Evolutionary conservation across 2,329 filamentous ascomycete genomes (phyloP), one percentile per base, ranked within the genome.

Genomic region (Fusarium goolgardi): DNA sequence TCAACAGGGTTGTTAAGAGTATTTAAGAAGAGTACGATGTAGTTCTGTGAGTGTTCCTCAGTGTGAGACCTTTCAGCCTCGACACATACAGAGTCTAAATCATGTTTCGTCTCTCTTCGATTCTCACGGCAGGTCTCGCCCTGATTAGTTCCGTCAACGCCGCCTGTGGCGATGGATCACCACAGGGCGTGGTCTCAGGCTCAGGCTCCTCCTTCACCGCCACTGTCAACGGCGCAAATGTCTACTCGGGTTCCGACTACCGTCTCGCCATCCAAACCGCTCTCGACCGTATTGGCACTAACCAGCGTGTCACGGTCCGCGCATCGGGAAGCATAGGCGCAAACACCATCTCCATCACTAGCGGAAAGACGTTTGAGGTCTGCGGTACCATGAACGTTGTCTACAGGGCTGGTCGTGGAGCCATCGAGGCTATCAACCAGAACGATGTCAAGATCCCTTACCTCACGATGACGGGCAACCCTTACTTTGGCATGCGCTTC

Each of bases 401-500:
- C 25, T 75, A 73, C 56, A 79, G 75, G 6, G 68, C 72, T 35
- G 84, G 82, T 2, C 81, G 80, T 21, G 86, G 86, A 20, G 84
- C 85, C 45, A 87, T 88, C 49, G 85, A 88, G 74, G 81, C 81
- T 0, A 78, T 82, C 4, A 76, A 82, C 67, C 82, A 83, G 11
- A 70, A 75, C 3, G 81, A 81, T 60, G 85, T 86, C 18, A 76
- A 81, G 41, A 88, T 88, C 49, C 85, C 85, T 0, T 87, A 85
- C 69, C 80, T 88, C 6, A 84, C 75, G 53, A 84, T 88, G 84
- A 86, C 85, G 5, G 86, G 86, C 3, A 84, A 80, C 68, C 85
- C 85, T 0, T 87, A 87, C 75, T 88, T 88, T 56, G 85, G 84
- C 4, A 70, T 88, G 50, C 81, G 84, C 15, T 86, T 87, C 78